Evolutionary conservation across 202 grass and related monocot species (phyloP).

Genomic region (Carex arenaria): DNA sequence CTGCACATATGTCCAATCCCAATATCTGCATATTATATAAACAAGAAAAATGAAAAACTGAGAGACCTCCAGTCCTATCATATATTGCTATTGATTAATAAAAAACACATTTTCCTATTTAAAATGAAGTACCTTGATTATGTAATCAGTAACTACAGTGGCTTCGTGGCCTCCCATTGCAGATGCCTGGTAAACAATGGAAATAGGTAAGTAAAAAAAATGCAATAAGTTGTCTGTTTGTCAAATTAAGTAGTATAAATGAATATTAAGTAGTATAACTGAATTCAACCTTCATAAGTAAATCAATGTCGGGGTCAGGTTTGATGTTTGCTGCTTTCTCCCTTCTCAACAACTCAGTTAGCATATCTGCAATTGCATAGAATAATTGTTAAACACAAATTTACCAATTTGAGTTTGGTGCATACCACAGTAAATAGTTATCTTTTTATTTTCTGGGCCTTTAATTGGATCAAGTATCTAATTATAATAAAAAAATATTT

Average conservation of each 20-base stretch:
- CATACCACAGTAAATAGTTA: not conserved
- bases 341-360: conserved; percentile 39
- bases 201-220: not conserved
- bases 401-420: not conserved
- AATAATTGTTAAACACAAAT: not conserved
- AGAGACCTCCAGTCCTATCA: not conserved
- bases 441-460: too few species aligned
- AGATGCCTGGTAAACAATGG: conserved; percentile 31
- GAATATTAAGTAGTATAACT: too few species aligned
- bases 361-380: conserved; percentile 30
- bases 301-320: conserved; percentile 49
- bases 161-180: conserved; percentile 38
- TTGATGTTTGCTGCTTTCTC: conserved; percentile 49
- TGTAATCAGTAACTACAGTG: conserved; percentile 49
- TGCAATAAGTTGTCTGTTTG: not conserved
- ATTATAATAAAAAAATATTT: too few species aligned
- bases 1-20: conserved; percentile 47
- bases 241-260: not conserved
- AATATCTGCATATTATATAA: conserved; percentile 34
- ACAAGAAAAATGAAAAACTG: not conserved
- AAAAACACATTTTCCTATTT: not conserved
- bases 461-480: too few species aligned
- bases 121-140: conserved; percentile 54
- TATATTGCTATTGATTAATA: not conserved
- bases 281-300: conserved; percentile 49